A percentile compares a stretch with the other conserved stretches of the same genome.
Conservation (phyloP, 2,329 filamentous ascomycete species). For the Aureobasidium namibiae region DNA sequence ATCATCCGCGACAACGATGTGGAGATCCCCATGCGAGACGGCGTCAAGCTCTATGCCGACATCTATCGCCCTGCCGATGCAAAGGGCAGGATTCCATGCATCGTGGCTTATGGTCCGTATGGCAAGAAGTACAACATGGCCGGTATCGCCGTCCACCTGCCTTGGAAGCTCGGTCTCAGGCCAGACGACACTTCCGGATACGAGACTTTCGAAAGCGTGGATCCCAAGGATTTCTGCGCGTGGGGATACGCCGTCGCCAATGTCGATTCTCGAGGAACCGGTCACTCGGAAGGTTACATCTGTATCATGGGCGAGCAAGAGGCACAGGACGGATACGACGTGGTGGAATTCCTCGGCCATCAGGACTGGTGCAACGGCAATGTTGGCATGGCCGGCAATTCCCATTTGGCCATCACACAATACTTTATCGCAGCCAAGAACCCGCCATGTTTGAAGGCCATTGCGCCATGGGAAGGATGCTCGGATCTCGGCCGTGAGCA, state of each 20-base stretch:
- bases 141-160: slow-evolving; percentile 8
- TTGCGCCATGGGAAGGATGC: slow-evolving; percentile 42
- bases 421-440: slow-evolving; percentile 33
- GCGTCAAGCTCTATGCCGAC: slow-evolving; percentile 35
- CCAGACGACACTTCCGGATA: slow-evolving; percentile 19
- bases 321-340: slow-evolving; percentile 39
- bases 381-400: slow-evolving; percentile 39
- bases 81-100: slow-evolving; percentile 32
- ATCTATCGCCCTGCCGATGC: slow-evolving; percentile 35
- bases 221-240: slow-evolving; percentile 29
- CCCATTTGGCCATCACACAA: slow-evolving; percentile 34
- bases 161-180: slow-evolving; percentile 10
- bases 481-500: slow-evolving; percentile 42
- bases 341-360: slow-evolving; percentile 34
- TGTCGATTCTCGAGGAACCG: slow-evolving; percentile 25
- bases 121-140: slow-evolving; percentile 33
- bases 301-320: slow-evolving; percentile 35
- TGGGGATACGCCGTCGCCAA: slow-evolving; percentile 27
- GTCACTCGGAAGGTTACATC: slow-evolving; percentile 28
- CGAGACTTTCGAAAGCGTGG: slow-evolving; percentile 38
- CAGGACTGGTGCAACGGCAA: slow-evolving; percentile 39
- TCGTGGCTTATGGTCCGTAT: slow-evolving; percentile 38
- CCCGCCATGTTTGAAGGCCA: slow-evolving; percentile 35
- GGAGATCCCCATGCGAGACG: slow-evolving; percentile 36
- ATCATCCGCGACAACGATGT: slow-evolving; percentile 41